phyloP scores from a whole-genome alignment of 208 protist genomes.

The Leishmania arabica region DNA sequence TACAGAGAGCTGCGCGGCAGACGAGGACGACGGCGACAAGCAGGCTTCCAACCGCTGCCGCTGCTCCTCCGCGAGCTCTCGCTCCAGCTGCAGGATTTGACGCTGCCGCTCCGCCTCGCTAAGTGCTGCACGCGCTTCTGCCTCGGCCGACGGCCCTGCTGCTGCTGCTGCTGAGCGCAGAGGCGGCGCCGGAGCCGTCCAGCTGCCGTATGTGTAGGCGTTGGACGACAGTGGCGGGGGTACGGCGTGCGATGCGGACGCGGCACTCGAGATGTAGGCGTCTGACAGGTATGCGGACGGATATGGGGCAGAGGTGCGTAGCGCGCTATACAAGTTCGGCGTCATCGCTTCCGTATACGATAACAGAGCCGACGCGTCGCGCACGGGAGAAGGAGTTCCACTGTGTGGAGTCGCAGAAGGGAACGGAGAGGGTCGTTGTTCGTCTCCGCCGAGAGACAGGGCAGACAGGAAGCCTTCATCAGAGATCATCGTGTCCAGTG shows the following conservation, averaged over 20 bases:
- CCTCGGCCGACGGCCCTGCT: constrained; percentile 3
- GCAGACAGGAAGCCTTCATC: constrained; percentile 28
- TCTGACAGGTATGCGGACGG: constrained; percentile 11
- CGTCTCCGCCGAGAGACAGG: constrained; percentile 13
- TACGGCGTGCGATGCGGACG: not conserved
- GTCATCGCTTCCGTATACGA: not conserved
- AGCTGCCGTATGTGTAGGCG: constrained; percentile 1
- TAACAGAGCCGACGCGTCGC: not conserved
- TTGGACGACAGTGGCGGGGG: not conserved
- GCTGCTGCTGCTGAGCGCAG: not conserved
- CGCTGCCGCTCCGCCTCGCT: constrained; percentile 25
- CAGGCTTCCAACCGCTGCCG: constrained; percentile 22
- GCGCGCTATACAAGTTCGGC: constrained; percentile 17
- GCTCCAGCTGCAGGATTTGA: constrained; percentile 27
- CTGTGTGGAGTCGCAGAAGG: constrained; percentile 2
- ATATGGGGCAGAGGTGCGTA: constrained; percentile 6
- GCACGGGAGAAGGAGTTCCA: constrained; percentile 12
- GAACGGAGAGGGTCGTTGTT: not conserved
- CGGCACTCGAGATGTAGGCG: not conserved
- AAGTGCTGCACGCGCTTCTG: not conserved
- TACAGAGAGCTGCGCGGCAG: not conserved
- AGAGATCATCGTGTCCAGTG: not conserved
- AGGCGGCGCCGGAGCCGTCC: not conserved
- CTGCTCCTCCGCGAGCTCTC: constrained; percentile 30
- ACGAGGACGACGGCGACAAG: constrained; percentile 4